These are phyloP conservation scores for Sanghuangporus weigelae DNA, from an alignment of 1,284 basidiomycete genomes.

Conservation along the genomic window DNA sequence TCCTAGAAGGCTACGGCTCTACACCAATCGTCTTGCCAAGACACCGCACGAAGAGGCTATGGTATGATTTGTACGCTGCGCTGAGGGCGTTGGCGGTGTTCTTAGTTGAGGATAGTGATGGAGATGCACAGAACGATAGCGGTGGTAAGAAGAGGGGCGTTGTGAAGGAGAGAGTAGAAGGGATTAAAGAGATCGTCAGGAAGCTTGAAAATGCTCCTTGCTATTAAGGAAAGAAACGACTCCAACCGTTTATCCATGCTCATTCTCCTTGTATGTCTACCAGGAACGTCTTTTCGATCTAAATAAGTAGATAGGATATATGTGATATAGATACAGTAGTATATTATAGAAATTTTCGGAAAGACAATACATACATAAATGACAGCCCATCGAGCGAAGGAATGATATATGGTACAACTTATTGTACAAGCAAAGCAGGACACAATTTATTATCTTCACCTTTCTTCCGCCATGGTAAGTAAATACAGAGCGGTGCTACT, in stretches of 20 bases:
- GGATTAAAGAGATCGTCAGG: conserved; percentile 28
- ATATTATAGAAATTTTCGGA: too few species aligned
- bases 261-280: too few species aligned
- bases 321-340: too few species aligned
- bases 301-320: too few species aligned
- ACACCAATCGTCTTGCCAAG: conserved; percentile 46
- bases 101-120: not conserved
- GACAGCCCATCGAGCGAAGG: too few species aligned
- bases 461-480: not conserved
- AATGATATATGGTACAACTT: too few species aligned
- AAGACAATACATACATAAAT: too few species aligned
- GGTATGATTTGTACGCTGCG: conserved; percentile 67
- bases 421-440: not conserved
- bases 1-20: conserved; percentile 56
- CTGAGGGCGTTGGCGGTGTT: conserved; percentile 40
- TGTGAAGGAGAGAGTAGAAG: not conserved
- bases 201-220: conserved; percentile 44
- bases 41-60: conserved; percentile 61
- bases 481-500: not conserved
- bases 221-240: conserved; percentile 25
- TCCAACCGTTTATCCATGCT: too few species aligned
- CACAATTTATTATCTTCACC: not conserved
- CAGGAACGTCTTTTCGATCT: too few species aligned
- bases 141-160: conserved; percentile 12
- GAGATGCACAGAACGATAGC: not conserved